Evolutionary conservation across 345 rosid species (phyloP).

Genomic region (Rhodamnia rubescens): DNA sequence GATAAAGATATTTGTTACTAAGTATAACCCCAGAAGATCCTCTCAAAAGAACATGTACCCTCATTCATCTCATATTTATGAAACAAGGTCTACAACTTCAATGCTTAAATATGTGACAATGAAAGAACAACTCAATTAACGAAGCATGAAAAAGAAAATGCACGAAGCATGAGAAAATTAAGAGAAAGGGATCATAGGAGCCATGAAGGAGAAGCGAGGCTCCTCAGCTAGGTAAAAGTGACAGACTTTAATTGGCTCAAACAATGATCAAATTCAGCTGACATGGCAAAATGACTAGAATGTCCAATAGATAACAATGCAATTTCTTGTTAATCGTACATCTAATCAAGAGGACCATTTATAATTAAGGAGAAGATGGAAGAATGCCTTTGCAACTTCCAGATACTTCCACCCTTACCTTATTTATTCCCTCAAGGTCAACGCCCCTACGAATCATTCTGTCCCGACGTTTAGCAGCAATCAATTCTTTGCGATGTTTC

Average conservation of each 20-base stretch:
- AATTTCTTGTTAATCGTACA: neutral
- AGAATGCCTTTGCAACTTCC: neutral
- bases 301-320: neutral
- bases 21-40: neutral
- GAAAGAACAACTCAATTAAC: neutral
- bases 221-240: neutral
- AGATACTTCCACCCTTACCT: constrained; percentile 13
- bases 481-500: constrained; percentile 73
- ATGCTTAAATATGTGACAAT: neutral
- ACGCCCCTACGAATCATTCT: constrained; percentile 77
- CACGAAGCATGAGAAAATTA: neutral
- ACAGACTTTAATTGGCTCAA: neutral
- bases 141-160: neutral
- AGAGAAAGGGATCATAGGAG: neutral
- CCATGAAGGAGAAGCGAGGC: neutral
- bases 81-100: neutral
- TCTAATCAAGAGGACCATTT: neutral
- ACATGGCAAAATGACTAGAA: neutral
- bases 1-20: neutral
- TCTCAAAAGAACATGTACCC: neutral
- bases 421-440: constrained; percentile 62
- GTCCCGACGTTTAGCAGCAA: constrained; percentile 66
- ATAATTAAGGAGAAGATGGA: neutral
- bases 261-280: neutral
- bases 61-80: neutral